A percentile compares a stretch with the other conserved stretches of the same genome.
These are phyloP conservation scores for Rhododendron ovatum DNA, from an alignment of 148 eudicot species.

Conservation along the genomic window DNA sequence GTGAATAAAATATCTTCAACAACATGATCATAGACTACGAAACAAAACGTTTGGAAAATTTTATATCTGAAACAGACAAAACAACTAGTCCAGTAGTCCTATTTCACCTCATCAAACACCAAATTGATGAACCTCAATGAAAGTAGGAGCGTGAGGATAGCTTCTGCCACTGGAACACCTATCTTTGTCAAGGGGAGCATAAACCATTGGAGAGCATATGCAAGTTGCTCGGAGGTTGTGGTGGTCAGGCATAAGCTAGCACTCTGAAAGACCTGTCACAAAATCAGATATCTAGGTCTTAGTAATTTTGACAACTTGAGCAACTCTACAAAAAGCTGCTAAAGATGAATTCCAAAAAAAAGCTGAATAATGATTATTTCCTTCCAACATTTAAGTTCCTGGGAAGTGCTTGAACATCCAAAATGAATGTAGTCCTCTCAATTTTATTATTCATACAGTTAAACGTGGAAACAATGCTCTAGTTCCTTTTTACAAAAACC, in stretches of 20 bases:
- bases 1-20: background rate
- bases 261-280: slow-evolving; percentile 78
- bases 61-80: background rate
- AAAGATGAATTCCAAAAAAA: background rate
- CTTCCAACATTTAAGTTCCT: background rate
- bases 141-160: slow-evolving; percentile 79
- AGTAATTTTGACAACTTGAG: slow-evolving; percentile 10
- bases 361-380: background rate
- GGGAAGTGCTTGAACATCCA: background rate
- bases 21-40: background rate
- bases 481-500: background rate
- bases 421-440: background rate
- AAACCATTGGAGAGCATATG: slow-evolving; percentile 84
- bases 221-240: slow-evolving; percentile 92
- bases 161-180: slow-evolving; percentile 89
- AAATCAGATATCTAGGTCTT: slow-evolving; percentile 16
- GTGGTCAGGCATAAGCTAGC: slow-evolving; percentile 90
- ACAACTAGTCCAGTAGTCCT: slow-evolving; percentile 2
- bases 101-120: slow-evolving; percentile 91
- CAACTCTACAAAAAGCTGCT: background rate
- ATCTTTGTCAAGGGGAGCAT: slow-evolving; percentile 66
- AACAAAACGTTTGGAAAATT: background rate
- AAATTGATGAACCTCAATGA: slow-evolving; percentile 91
- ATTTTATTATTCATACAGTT: background rate
- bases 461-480: background rate